Evolutionary conservation across 495 filamentous ascomycete species (phyloP).

Genomic region (Podospora australis): DNA sequence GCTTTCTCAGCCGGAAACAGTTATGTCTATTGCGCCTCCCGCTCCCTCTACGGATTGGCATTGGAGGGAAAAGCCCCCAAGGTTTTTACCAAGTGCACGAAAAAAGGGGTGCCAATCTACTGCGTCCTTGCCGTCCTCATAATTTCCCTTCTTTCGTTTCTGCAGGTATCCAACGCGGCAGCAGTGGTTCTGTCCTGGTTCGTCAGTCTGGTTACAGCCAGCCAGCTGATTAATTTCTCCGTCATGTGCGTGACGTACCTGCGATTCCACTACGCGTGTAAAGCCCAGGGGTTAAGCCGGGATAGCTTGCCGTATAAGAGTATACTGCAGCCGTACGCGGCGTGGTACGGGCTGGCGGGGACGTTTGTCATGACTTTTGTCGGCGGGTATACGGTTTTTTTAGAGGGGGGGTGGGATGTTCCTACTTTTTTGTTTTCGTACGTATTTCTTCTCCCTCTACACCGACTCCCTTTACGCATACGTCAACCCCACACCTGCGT

Average conservation of each 20-base stretch:
- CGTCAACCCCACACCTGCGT: too few species aligned
- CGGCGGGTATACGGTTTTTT: constrained; percentile 69
- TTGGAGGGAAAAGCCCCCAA: constrained; percentile 60
- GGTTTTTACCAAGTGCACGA: constrained; percentile 57
- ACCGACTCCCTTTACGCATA: too few species aligned
- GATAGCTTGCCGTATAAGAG: constrained; percentile 60
- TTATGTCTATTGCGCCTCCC: constrained; percentile 75
- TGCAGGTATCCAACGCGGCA: constrained; percentile 63
- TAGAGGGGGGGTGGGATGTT: constrained; percentile 59
- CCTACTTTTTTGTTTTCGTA: constrained; percentile 71
- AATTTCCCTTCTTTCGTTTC: constrained; percentile 61
- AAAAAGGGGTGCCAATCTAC: constrained; percentile 54
- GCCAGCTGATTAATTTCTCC: constrained; percentile 71
- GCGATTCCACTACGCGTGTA: constrained; percentile 61
- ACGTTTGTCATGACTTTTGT: constrained; percentile 67
- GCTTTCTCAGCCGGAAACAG: constrained; percentile 82
- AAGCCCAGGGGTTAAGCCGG: constrained; percentile 61
- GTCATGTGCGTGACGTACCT: constrained; percentile 67
- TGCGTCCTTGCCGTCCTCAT: constrained; percentile 55
- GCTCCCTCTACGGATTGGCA: constrained; percentile 68
- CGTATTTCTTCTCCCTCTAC: too few species aligned
- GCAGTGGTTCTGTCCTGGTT: constrained; percentile 71
- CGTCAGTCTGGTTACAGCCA: constrained; percentile 62
- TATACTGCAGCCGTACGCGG: constrained; percentile 61
- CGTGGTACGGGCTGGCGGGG: constrained; percentile 56